Evolutionary conservation across 345 rosid genomes (phyloP).

Genomic region (Salix udensis): DNA sequence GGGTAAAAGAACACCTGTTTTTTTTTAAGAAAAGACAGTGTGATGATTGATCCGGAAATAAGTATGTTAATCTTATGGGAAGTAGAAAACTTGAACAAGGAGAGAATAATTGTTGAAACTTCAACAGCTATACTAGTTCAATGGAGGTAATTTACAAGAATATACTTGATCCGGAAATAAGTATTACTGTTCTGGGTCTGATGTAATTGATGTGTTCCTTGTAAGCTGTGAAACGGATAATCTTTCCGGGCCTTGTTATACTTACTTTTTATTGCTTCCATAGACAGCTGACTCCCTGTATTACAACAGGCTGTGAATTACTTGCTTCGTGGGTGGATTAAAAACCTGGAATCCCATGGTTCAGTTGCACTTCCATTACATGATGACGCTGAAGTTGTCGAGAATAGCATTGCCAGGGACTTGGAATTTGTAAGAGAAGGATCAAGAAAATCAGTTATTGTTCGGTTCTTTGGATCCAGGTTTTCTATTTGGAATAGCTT

Average conservation of each 20-base stretch:
- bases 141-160: neutral
- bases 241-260: neutral
- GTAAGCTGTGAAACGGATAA: neutral
- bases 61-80: neutral
- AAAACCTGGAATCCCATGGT: constrained; percentile 63
- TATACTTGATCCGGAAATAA: no score
- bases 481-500: constrained; percentile 52
- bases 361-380: constrained; percentile 53
- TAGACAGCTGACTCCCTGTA: neutral
- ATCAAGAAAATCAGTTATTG: constrained; percentile 44
- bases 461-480: constrained; percentile 47
- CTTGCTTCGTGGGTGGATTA: constrained; percentile 81
- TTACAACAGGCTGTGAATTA: constrained; percentile 69
- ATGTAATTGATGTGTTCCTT: neutral
- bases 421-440: constrained; percentile 70
- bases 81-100: neutral
- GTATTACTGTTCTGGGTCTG: neutral
- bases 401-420: constrained; percentile 35
- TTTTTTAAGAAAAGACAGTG: neutral
- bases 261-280: neutral
- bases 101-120: neutral
- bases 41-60: neutral
- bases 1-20: neutral
- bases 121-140: neutral
- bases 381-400: constrained; percentile 38